A percentile compares a stretch with the other conserved stretches of the same genome.
phyloP scores from a whole-genome alignment of 176 grass and related monocot genomes.

The Secale cereale region DNA sequence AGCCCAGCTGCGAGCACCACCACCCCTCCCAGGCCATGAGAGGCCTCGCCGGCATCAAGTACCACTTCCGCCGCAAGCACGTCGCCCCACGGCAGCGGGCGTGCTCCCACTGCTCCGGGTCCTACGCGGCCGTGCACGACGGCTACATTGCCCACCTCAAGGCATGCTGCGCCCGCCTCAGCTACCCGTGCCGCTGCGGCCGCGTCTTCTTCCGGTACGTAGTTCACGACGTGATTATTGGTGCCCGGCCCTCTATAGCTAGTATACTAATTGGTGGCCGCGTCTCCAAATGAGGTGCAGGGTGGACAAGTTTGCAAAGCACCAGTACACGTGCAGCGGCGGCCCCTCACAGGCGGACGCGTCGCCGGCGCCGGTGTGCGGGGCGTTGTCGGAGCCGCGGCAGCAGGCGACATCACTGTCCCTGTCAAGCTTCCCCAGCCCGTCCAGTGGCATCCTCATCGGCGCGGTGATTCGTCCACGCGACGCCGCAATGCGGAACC shows the following conservation, averaged over 20 bases:
- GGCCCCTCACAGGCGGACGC: neutral
- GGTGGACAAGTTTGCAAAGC: constrained; percentile 85
- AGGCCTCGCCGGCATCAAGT: constrained; percentile 85
- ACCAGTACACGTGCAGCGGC: constrained; percentile 66
- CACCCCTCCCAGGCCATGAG: constrained; percentile 74
- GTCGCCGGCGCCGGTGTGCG: constrained; percentile 26
- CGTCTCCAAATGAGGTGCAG: constrained; percentile 28
- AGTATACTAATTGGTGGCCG: constrained; percentile 5
- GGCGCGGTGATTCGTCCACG: constrained; percentile 25
- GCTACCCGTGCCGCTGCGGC: constrained; percentile 79
- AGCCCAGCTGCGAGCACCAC: constrained; percentile 88
- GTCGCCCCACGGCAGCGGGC: constrained; percentile 78
- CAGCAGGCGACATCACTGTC: neutral
- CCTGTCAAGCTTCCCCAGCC: constrained; percentile 29
- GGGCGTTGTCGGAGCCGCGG: neutral
- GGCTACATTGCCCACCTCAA: constrained; percentile 95
- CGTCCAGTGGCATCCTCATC: constrained; percentile 19
- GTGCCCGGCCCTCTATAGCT: neutral
- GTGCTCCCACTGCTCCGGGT: constrained; percentile 74
- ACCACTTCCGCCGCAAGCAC: constrained; percentile 94
- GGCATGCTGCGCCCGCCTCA: constrained; percentile 67
- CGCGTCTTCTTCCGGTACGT: constrained; percentile 72
- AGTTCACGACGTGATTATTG: neutral
- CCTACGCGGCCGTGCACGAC: constrained; percentile 87
- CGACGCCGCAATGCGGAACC: no score